These are phyloP conservation scores for Cryptococcus maquisensis DNA, from an alignment of 1,284 basidiomycete genomes.

Conservation along the genomic window DNA sequence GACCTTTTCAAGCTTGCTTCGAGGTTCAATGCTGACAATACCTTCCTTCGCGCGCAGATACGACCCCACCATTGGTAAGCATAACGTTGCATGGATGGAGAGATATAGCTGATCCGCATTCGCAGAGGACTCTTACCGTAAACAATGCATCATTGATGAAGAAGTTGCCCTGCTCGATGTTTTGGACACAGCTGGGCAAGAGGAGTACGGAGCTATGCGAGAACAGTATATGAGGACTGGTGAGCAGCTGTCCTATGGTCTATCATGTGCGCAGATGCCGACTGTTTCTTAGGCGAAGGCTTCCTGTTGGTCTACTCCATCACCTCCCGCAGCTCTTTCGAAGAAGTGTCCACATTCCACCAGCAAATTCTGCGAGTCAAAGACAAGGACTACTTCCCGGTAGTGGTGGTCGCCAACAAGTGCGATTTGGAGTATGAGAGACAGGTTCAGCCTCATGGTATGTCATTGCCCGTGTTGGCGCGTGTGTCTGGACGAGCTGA, in stretches of 20 bases:
- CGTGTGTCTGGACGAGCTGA: background rate
- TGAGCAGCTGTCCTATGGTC: constrained; percentile 45
- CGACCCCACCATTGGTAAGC: constrained; percentile 81
- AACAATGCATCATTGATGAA: constrained; percentile 95
- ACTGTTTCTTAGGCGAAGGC: constrained; percentile 77
- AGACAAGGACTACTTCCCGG: constrained; percentile 96
- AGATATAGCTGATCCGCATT: constrained; percentile 1
- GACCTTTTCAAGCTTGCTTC: background rate
- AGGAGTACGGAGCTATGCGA: constrained; percentile 76
- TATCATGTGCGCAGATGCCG: background rate
- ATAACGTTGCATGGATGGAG: background rate
- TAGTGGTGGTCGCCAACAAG: constrained; percentile 98
- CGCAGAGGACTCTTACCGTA: constrained; percentile 80
- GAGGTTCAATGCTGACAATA: constrained; percentile 1
- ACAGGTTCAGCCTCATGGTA: constrained; percentile 93
- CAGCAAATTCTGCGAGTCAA: constrained; percentile 96
- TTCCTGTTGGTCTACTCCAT: constrained; percentile 99
- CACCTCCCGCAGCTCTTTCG: constrained; percentile 95
- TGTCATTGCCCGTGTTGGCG: constrained; percentile 2
- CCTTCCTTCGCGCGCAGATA: constrained; percentile 52
- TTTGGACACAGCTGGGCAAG: constrained; percentile 96
- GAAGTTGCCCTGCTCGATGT: constrained; percentile 97
- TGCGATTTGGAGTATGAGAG: constrained; percentile 97
- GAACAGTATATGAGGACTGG: constrained; percentile 50
- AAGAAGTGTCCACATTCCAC: constrained; percentile 96